phyloP scores from a whole-genome alignment of 306 rosid genomes.

The Pterocarpus santalinus region DNA sequence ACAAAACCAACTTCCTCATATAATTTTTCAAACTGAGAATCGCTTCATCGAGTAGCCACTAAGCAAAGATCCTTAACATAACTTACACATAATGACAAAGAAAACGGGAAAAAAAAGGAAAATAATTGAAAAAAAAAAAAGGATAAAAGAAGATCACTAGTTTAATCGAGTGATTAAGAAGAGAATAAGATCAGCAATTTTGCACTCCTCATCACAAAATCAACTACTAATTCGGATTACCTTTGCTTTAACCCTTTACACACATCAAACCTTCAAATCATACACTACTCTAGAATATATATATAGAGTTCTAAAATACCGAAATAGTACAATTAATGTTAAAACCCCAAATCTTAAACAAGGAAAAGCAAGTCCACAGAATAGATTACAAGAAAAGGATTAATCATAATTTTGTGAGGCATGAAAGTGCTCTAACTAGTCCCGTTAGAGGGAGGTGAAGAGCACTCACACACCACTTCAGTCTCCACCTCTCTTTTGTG shows the following conservation, averaged over 20 bases:
- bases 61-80: constrained; percentile 37
- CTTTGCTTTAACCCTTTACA: constrained; percentile 45
- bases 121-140: neutral
- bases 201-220: constrained; percentile 36
- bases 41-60: constrained; percentile 34
- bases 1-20: constrained; percentile 27
- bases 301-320: neutral
- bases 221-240: neutral
- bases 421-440: constrained; percentile 12
- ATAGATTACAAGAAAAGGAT: neutral
- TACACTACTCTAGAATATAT: neutral
- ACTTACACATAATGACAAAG: constrained; percentile 13
- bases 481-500: constrained; percentile 74
- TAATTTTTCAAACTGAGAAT: constrained; percentile 27
- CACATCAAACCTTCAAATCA: constrained; percentile 23
- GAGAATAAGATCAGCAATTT: neutral
- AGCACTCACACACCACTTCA: constrained; percentile 62
- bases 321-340: neutral
- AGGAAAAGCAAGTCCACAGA: neutral
- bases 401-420: neutral
- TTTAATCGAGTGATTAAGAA: neutral
- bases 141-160: neutral
- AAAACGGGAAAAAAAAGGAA: neutral
- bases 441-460: constrained; percentile 63
- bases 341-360: neutral